phyloP scores from a whole-genome alignment of 257 asterid species.

The Voacanga thouarsii region DNA sequence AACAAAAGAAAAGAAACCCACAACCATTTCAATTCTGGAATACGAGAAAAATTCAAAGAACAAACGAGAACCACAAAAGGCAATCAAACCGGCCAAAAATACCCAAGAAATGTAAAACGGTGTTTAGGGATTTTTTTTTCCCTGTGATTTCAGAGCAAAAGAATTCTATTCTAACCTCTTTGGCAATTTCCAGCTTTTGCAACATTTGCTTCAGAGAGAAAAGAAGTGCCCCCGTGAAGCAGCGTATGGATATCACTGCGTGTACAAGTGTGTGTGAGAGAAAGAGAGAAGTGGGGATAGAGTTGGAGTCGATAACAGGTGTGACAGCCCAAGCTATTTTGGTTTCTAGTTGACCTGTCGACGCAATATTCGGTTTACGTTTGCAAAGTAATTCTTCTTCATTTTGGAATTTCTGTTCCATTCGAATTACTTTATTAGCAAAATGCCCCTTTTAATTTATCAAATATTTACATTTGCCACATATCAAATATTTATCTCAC shows the following conservation, averaged over 20 bases:
- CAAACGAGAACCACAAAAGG: neutral
- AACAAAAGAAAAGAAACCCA: neutral
- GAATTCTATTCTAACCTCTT: neutral
- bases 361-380: neutral
- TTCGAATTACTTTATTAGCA: neutral
- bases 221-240: neutral
- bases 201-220: neutral
- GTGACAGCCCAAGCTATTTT: neutral
- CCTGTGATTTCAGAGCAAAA: neutral
- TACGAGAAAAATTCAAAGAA: neutral
- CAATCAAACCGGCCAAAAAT: neutral
- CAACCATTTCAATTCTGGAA: neutral
- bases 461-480: neutral
- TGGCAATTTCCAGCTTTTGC: constrained; percentile 4
- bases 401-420: neutral
- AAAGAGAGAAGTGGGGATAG: neutral
- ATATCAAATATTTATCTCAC: too few relatives aligned
- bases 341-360: constrained; percentile 9
- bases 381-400: neutral
- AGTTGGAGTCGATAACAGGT: neutral
- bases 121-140: neutral
- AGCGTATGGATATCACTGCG: neutral
- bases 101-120: neutral
- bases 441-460: neutral
- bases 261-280: neutral